Conservation (phyloP, 2,329 filamentous ascomycete genomes). For the Sporothrix phasma region DNA sequence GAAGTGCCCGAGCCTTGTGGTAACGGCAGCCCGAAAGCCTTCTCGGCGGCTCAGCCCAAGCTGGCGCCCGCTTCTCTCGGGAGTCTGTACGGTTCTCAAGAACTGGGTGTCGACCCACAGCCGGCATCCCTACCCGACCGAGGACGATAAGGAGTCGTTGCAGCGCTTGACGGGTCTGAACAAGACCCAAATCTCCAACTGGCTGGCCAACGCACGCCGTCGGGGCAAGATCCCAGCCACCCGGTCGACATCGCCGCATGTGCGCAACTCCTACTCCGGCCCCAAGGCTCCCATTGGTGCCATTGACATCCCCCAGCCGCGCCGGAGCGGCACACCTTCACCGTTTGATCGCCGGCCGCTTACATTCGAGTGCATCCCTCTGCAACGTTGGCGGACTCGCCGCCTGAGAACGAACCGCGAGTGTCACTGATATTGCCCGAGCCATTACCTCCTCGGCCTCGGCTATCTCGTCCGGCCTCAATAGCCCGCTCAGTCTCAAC, state of each 20-base stretch:
- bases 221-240: conserved; percentile 66
- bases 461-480: conserved; percentile 42
- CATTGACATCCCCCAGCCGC: conserved; percentile 62
- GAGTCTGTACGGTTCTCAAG: conserved; percentile 72
- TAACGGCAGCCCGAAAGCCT: conserved; percentile 20
- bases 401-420: conserved; percentile 52
- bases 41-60: conserved; percentile 39
- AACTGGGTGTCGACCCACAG: conserved; percentile 74
- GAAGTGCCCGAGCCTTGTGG: background rate
- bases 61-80: conserved; percentile 66
- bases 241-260: conserved; percentile 58
- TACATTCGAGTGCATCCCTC: conserved; percentile 39
- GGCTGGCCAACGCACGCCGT: conserved; percentile 81
- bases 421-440: conserved; percentile 47
- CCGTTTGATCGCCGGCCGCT: conserved; percentile 19
- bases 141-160: conserved; percentile 73
- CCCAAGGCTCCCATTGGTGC: conserved; percentile 30
- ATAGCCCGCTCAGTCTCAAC: conserved; percentile 47
- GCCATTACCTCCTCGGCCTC: conserved; percentile 44
- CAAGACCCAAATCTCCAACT: conserved; percentile 78
- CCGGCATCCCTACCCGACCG: conserved; percentile 77
- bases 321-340: conserved; percentile 39
- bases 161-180: conserved; percentile 71
- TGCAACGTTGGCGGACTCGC: conserved; percentile 50
- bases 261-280: conserved; percentile 47